These are phyloP conservation scores for Cladosporium sp. DNA, from an alignment of 2,329 filamentous ascomycete species.

Conservation along the genomic window DNA sequence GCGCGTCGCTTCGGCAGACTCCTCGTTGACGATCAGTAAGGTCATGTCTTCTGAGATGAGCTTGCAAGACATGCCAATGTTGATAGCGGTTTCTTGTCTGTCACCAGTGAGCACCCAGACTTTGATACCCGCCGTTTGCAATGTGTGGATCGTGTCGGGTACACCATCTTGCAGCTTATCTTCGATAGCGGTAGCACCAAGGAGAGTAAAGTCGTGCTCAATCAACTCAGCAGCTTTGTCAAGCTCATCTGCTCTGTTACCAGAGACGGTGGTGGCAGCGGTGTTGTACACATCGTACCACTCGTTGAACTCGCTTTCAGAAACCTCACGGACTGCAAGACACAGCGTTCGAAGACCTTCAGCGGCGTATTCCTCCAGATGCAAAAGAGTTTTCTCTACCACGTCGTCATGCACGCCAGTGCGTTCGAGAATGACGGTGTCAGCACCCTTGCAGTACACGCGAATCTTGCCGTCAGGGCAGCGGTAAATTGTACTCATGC, in stretches of 20 bases:
- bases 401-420: conserved; percentile 72
- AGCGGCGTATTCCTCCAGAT: conserved; percentile 97
- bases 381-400: conserved; percentile 82
- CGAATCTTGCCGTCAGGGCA: conserved; percentile 94
- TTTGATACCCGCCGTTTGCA: conserved; percentile 96
- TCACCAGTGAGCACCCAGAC: conserved; percentile 98
- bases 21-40: conserved; percentile 91
- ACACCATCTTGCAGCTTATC: conserved; percentile 96
- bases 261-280: conserved; percentile 83
- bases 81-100: conserved; percentile 97
- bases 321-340: conserved; percentile 86
- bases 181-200: conserved; percentile 95
- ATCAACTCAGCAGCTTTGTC: conserved; percentile 97
- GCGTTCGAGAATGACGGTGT: conserved; percentile 94
- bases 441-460: conserved; percentile 92
- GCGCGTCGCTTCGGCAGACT: conserved; percentile 69
- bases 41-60: conserved; percentile 99
- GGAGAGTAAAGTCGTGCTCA: conserved; percentile 82
- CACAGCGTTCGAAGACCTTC: conserved; percentile 94
- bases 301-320: conserved; percentile 81
- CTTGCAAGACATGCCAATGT: conserved; percentile 99
- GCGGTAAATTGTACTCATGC: conserved; percentile 96
- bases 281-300: conserved; percentile 85
- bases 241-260: conserved; percentile 87
- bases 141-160: conserved; percentile 93